phyloP scores from a whole-genome alignment of 768 basidiomycete species.

The Lactifluus rugatus region DNA sequence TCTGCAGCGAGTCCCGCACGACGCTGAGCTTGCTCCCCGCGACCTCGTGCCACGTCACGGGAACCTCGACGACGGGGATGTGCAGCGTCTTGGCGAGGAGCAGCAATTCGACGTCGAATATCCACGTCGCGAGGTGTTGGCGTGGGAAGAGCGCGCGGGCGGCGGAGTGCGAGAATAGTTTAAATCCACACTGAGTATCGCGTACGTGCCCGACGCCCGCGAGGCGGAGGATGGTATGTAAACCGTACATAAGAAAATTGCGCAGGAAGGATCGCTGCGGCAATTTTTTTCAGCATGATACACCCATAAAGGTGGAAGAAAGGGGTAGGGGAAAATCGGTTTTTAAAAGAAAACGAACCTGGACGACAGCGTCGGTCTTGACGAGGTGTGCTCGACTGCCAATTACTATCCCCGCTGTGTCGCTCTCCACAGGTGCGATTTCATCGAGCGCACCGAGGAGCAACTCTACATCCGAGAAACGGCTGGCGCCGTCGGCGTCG shows the following conservation, averaged over 20 bases:
- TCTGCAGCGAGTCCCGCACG: slow-evolving; percentile 74
- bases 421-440: slow-evolving; percentile 37
- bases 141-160: slow-evolving; percentile 77
- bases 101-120: slow-evolving; percentile 92
- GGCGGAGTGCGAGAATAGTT: slow-evolving; percentile 78
- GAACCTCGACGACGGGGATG: slow-evolving; percentile 78
- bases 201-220: slow-evolving; percentile 86
- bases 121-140: slow-evolving; percentile 87
- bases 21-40: slow-evolving; percentile 87
- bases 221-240: slow-evolving; percentile 81
- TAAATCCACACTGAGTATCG: slow-evolving; percentile 97
- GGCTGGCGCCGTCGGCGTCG: slow-evolving; percentile 90
- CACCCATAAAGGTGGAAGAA: background rate
- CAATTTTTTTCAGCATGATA: background rate
- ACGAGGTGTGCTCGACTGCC: slow-evolving; percentile 93
- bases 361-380: slow-evolving; percentile 85
- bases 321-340: no score
- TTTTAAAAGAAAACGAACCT: slow-evolving; percentile 44
- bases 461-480: slow-evolving; percentile 74
- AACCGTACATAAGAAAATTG: slow-evolving; percentile 88
- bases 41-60: slow-evolving; percentile 91
- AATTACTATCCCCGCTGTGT: slow-evolving; percentile 55
- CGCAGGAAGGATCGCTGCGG: slow-evolving; percentile 67
- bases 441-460: slow-evolving; percentile 69
- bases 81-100: slow-evolving; percentile 69